phyloP scores from a whole-genome alignment of 345 rosid species.

The Boechera divaricarpa region DNA sequence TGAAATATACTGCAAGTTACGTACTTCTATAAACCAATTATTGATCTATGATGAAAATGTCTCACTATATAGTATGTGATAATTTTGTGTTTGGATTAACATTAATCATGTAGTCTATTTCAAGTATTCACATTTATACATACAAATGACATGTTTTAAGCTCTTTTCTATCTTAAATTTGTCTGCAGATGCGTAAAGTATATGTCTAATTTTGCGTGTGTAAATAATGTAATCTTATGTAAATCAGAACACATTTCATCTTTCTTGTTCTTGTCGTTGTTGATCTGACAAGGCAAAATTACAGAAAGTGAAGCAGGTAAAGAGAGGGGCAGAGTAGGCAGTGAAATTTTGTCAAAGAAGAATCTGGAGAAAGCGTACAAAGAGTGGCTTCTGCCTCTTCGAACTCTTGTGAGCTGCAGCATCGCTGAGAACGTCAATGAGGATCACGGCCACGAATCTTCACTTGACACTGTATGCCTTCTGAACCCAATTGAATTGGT shows the following conservation, averaged over 20 bases:
- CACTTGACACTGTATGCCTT: constrained; percentile 46
- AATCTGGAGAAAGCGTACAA: constrained; percentile 65
- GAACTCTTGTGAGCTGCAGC: constrained; percentile 57
- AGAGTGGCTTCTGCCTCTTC: constrained; percentile 91
- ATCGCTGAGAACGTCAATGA: constrained; percentile 56
- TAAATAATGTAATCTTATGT: too few species aligned
- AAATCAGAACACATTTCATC: background rate
- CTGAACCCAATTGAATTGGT: constrained; percentile 75
- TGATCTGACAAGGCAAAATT: constrained; percentile 1
- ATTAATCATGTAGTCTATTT: too few species aligned
- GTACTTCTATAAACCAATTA: too few species aligned
- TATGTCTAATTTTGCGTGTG: too few species aligned
- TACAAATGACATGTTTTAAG: too few species aligned
- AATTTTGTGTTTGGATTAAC: too few species aligned
- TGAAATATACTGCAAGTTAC: too few species aligned
- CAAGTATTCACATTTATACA: too few species aligned
- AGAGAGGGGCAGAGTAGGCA: constrained; percentile 56
- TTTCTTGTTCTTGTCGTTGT: background rate
- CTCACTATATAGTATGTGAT: too few species aligned
- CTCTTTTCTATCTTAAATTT: too few species aligned
- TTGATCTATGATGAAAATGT: too few species aligned
- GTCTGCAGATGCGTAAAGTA: too few species aligned
- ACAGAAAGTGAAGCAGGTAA: constrained; percentile 39
- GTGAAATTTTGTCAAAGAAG: constrained; percentile 56
- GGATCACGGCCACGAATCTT: constrained; percentile 38